These are phyloP conservation scores for Aspergillus bridgeri DNA, from an alignment of 495 filamentous ascomycete species.

Conservation along the genomic window DNA sequence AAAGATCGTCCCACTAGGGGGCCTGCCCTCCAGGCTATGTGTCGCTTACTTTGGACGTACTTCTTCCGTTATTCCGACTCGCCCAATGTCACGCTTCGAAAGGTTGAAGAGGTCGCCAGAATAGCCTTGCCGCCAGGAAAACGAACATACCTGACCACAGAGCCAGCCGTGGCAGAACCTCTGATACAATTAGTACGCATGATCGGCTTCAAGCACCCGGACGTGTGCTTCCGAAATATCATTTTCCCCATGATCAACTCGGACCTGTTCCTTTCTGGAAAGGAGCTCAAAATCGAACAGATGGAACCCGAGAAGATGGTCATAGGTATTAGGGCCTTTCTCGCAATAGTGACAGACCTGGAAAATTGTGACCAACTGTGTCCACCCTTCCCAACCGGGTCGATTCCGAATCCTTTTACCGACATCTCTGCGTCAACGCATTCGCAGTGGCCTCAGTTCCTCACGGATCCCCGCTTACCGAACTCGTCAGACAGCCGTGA, in stretches of 20 bases:
- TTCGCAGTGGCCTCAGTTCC: constrained; percentile 38
- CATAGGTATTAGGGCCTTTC: constrained; percentile 88
- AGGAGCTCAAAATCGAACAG: constrained; percentile 83
- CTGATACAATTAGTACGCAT: constrained; percentile 90
- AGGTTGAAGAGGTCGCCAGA: constrained; percentile 81
- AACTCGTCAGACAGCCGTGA: constrained; percentile 36
- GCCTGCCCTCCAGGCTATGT: constrained; percentile 83
- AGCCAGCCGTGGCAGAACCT: constrained; percentile 78
- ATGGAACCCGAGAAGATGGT: constrained; percentile 96
- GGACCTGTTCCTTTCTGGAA: constrained; percentile 71
- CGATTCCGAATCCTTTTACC: constrained; percentile 43
- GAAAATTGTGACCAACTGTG: constrained; percentile 76
- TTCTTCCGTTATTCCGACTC: constrained; percentile 79
- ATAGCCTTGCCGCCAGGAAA: constrained; percentile 76
- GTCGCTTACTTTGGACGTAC: constrained; percentile 94
- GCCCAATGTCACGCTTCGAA: constrained; percentile 62
- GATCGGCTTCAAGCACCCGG: constrained; percentile 90
- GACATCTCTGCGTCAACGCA: constrained; percentile 32
- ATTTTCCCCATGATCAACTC: constrained; percentile 94
- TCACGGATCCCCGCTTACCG: constrained; percentile 33
- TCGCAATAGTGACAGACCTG: constrained; percentile 90
- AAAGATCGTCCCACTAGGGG: constrained; percentile 79
- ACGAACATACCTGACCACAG: constrained; percentile 73
- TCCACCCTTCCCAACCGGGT: constrained; percentile 72
- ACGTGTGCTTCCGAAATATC: constrained; percentile 85